Conservation (phyloP, 2,329 filamentous ascomycete genomes). For the Venturiaceae sp. region DNA sequence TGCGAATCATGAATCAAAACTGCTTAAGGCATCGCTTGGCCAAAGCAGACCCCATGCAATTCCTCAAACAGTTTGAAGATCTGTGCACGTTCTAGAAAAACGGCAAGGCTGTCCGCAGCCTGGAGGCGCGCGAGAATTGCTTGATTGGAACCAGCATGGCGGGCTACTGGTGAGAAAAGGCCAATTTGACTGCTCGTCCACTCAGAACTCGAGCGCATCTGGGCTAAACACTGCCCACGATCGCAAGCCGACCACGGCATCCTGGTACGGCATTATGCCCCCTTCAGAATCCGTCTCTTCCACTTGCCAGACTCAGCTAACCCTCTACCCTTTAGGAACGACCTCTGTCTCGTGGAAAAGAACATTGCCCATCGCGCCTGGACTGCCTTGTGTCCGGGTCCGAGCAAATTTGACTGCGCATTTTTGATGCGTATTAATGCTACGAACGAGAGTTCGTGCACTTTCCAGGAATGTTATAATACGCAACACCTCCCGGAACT, state of each 20-base stretch:
- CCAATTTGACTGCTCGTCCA: conserved; percentile 30
- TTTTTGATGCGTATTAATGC: conserved; percentile 16
- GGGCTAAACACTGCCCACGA: conserved; percentile 24
- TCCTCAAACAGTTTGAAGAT: conserved; percentile 28
- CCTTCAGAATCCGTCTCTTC: conserved; percentile 29
- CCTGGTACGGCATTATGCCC: conserved; percentile 36
- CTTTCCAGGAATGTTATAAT: conserved; percentile 26
- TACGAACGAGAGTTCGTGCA: conserved; percentile 23
- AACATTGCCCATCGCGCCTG: conserved; percentile 27
- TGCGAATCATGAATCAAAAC: conserved; percentile 1
- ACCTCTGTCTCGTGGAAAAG: conserved; percentile 29
- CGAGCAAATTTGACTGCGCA: conserved; percentile 15
- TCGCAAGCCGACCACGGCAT: conserved; percentile 23
- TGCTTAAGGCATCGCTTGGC: background rate
- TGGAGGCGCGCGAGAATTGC: conserved; percentile 7
- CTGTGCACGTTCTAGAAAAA: conserved; percentile 30
- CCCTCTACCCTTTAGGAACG: conserved; percentile 31
- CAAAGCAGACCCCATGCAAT: conserved; percentile 24
- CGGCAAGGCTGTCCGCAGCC: background rate
- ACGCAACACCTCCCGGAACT: conserved; percentile 23
- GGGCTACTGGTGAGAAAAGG: conserved; percentile 19
- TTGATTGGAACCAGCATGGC: conserved; percentile 19
- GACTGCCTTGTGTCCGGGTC: conserved; percentile 28
- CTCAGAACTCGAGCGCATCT: conserved; percentile 29
- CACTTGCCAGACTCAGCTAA: conserved; percentile 31